These are phyloP conservation scores for Exophiala lecanii-corni DNA, from an alignment of 2,329 filamentous ascomycete genomes.

Conservation along the genomic window DNA sequence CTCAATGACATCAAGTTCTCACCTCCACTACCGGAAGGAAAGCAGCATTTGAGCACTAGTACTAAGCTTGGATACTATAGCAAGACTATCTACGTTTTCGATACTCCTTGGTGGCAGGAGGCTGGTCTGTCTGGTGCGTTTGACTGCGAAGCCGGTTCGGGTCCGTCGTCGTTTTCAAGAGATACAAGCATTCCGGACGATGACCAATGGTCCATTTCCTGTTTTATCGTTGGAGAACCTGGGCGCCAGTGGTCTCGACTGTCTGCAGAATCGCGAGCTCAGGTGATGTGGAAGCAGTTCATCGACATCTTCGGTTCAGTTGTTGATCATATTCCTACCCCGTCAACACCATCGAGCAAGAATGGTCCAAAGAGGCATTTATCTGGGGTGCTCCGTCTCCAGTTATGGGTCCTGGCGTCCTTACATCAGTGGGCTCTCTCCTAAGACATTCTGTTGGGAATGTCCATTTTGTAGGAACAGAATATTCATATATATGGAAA, in stretches of 20 bases:
- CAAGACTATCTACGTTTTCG: slow-evolving; percentile 2
- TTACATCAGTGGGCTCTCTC: slow-evolving; percentile 28
- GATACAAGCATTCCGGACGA: slow-evolving; percentile 32
- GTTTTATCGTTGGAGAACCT: slow-evolving; percentile 35
- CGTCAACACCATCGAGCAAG: slow-evolving; percentile 34
- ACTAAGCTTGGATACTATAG: slow-evolving; percentile 1
- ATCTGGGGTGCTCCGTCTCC: not conserved
- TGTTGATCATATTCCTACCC: not conserved
- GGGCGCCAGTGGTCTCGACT: slow-evolving; percentile 23
- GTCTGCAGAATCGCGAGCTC: slow-evolving; percentile 24
- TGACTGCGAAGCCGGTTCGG: slow-evolving; percentile 13
- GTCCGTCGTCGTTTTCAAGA: slow-evolving; percentile 34
- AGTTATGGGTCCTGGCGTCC: not conserved
- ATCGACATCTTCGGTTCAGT: not conserved
- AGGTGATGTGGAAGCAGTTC: slow-evolving; percentile 14
- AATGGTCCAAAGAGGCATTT: slow-evolving; percentile 2
- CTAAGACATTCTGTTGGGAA: slow-evolving; percentile 29
- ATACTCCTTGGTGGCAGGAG: slow-evolving; percentile 7
- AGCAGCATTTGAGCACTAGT: not conserved
- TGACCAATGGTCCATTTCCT: slow-evolving; percentile 33
- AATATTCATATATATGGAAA: slow-evolving; percentile 50
- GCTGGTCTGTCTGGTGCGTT: not conserved
- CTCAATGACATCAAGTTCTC: slow-evolving; percentile 29
- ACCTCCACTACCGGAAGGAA: slow-evolving; percentile 1
- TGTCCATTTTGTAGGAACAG: slow-evolving; percentile 49